phyloP scores from a whole-genome alignment of 2,329 filamentous ascomycete species.

The Delphinella strobiligena region DNA sequence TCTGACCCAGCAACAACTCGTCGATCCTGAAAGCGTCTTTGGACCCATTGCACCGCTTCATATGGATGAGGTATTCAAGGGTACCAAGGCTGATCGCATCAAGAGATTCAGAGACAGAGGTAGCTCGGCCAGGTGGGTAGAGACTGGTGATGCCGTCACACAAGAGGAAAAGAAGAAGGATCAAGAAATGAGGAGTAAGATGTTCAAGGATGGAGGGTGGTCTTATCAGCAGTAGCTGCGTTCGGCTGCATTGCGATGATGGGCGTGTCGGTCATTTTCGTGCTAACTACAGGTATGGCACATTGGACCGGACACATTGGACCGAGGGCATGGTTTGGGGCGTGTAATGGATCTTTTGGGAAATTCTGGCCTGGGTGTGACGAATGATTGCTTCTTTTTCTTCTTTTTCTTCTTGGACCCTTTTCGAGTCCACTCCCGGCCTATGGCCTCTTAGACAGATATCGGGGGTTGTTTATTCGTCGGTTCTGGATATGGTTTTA shows the following conservation, averaged over 20 bases:
- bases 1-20: constrained; percentile 68
- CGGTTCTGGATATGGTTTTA: no score
- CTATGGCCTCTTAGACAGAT: no score
- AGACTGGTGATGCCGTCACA: constrained; percentile 60
- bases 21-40: constrained; percentile 78
- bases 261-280: no score
- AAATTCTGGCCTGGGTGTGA: no score
- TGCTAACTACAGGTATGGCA: no score
- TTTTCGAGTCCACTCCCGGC: no score
- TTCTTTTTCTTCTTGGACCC: no score
- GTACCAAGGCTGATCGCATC: constrained; percentile 68
- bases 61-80: constrained; percentile 90
- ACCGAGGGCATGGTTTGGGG: no score
- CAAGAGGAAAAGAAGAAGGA: constrained; percentile 79
- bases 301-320: no score
- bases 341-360: no score
- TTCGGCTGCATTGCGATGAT: not conserved
- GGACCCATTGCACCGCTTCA: constrained; percentile 77
- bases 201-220: constrained; percentile 79
- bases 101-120: constrained; percentile 84
- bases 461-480: no score
- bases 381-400: no score
- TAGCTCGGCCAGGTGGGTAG: constrained; percentile 89
- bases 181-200: constrained; percentile 62
- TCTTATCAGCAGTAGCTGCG: constrained; percentile 42